These are phyloP conservation scores for Citrullus amarus DNA, from an alignment of 306 rosid genomes.

Conservation along the genomic window DNA sequence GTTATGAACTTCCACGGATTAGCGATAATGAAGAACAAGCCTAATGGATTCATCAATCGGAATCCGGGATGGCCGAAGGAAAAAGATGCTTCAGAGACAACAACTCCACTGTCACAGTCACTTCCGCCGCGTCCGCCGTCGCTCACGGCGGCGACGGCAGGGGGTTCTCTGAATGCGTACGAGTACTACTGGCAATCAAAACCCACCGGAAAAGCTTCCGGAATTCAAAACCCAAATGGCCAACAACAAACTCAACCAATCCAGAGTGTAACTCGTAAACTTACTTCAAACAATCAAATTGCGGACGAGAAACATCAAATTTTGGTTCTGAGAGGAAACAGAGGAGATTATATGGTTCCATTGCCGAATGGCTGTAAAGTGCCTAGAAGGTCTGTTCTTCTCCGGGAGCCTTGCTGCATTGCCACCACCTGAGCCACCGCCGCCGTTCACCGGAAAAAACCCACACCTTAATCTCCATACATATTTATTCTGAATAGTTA, in stretches of 20 bases:
- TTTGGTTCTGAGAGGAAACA: constrained; percentile 44
- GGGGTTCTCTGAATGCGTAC: constrained; percentile 42
- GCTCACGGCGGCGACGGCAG: constrained; percentile 10
- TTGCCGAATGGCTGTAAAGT: constrained; percentile 61
- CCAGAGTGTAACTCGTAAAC: constrained; percentile 12
- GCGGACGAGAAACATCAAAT: constrained; percentile 32
- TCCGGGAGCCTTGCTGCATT: constrained; percentile 72
- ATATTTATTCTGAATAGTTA: not conserved
- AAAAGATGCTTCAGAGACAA: constrained; percentile 14
- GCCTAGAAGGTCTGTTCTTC: constrained; percentile 49
- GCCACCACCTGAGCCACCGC: constrained; percentile 54
- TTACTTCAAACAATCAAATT: constrained; percentile 14
- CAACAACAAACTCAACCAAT: constrained; percentile 11
- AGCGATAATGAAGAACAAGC: constrained; percentile 35
- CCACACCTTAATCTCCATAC: not conserved
- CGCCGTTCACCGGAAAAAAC: not conserved
- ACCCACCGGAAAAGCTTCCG: constrained; percentile 15
- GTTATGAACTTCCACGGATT: constrained; percentile 29
- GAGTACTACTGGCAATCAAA: constrained; percentile 61
- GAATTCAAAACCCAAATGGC: constrained; percentile 14
- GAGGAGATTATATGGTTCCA: constrained; percentile 50
- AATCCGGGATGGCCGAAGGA: constrained; percentile 37
- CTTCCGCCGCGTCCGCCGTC: constrained; percentile 47
- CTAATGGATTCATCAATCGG: constrained; percentile 40
- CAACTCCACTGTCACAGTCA: constrained; percentile 30